Conservation (phyloP, 2,329 filamentous ascomycete genomes). For the Cordyceps javanica region DNA sequence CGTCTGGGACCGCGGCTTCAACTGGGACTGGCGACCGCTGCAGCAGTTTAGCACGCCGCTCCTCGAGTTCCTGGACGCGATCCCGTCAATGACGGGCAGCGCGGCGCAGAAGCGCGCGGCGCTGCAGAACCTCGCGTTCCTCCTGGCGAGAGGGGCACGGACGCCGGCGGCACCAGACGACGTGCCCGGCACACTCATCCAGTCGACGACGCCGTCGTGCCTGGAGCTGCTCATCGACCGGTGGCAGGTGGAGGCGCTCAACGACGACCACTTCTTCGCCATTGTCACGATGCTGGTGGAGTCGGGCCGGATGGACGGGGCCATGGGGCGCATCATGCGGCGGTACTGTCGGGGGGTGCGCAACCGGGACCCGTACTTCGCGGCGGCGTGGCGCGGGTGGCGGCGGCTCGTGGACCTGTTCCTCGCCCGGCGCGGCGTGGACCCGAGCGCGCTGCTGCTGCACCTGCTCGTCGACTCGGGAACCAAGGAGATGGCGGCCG, state of each 20-base stretch:
- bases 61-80: neutral
- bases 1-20: constrained; percentile 1
- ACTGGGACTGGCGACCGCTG: constrained; percentile 5
- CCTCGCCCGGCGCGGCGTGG: neutral
- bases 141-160: neutral
- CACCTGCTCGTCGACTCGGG: constrained; percentile 10
- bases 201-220: neutral
- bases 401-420: neutral
- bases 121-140: neutral
- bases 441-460: constrained; percentile 3
- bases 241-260: neutral
- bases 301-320: constrained; percentile 6
- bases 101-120: neutral
- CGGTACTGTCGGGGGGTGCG: constrained; percentile 3
- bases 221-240: constrained; percentile 5
- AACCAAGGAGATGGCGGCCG: constrained; percentile 1
- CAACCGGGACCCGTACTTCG: constrained; percentile 5
- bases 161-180: neutral
- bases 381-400: neutral
- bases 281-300: constrained; percentile 4
- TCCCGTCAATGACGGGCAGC: neutral
- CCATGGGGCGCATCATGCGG: constrained; percentile 4
- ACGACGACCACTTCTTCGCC: constrained; percentile 3
- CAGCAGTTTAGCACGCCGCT: constrained; percentile 3
- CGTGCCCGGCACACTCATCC: neutral